Evolutionary conservation across 2,329 filamentous ascomycete genomes (phyloP).

Genomic region (Mycocentrospora acerina): DNA sequence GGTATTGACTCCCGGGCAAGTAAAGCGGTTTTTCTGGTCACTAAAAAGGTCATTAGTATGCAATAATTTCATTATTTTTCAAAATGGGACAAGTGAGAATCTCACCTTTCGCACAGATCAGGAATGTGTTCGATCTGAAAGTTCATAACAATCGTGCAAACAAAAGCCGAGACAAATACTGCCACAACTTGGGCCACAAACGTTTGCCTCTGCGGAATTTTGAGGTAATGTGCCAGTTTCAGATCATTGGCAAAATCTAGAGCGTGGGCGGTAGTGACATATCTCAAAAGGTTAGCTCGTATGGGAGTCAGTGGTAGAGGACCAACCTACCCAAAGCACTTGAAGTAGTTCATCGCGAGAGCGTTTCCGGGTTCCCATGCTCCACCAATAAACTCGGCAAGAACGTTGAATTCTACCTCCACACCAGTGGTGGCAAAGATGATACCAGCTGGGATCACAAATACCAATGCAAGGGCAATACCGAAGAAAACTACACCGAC

Average conservation of each 20-base stretch:
- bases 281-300: too few species aligned
- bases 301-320: too few species aligned
- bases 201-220: slow-evolving; percentile 62
- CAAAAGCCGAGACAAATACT: slow-evolving; percentile 56
- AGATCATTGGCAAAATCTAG: slow-evolving; percentile 18
- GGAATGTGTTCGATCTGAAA: slow-evolving; percentile 52
- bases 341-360: slow-evolving; percentile 11
- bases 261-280: slow-evolving; percentile 10
- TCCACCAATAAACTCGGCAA: slow-evolving; percentile 34
- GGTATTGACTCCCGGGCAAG: slow-evolving; percentile 56
- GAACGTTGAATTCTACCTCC: slow-evolving; percentile 55
- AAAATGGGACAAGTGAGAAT: too few species aligned
- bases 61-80: too few species aligned
- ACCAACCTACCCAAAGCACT: slow-evolving; percentile 9
- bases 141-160: slow-evolving; percentile 52
- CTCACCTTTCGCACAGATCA: slow-evolving; percentile 54
- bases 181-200: slow-evolving; percentile 62
- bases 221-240: slow-evolving; percentile 52
- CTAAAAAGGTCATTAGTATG: too few species aligned
- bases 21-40: slow-evolving; percentile 44
- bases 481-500: slow-evolving; percentile 56
- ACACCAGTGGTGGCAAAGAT: slow-evolving; percentile 57
- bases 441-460: slow-evolving; percentile 56
- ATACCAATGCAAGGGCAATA: slow-evolving; percentile 52
- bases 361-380: slow-evolving; percentile 9